Evolutionary conservation across 73 alveolate species (phyloP).

Genomic region (Stentor coeruleus): DNA sequence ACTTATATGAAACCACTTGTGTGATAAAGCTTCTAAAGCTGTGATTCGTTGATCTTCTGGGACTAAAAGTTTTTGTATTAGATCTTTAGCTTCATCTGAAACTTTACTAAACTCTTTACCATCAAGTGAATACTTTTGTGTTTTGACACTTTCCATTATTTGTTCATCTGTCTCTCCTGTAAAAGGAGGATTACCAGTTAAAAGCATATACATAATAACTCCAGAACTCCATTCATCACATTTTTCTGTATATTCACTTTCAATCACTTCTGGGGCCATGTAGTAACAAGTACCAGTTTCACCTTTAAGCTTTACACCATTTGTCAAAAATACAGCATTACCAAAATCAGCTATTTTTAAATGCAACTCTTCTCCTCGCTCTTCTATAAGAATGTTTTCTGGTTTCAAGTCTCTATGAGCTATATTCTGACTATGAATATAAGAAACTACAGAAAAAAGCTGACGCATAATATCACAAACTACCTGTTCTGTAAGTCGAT

Average conservation of each 20-base stretch:
- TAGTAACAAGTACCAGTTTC: conserved; percentile 82
- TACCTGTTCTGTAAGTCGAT: background rate
- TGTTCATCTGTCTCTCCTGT: conserved; percentile 57
- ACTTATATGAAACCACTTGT: background rate
- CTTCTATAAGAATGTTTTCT: conserved; percentile 48
- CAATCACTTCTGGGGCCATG: conserved; percentile 89
- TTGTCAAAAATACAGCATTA: conserved; percentile 59
- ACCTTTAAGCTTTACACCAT: conserved; percentile 56
- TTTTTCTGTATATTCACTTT: conserved; percentile 63
- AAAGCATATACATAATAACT: conserved; percentile 61
- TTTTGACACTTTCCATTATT: conserved; percentile 50
- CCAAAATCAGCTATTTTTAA: conserved; percentile 43
- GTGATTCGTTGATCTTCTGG: background rate
- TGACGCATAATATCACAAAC: conserved; percentile 35
- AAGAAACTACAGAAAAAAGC: conserved; percentile 44
- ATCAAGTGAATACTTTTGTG: conserved; percentile 21
- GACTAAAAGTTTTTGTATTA: conserved; percentile 34
- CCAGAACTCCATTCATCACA: conserved; percentile 92
- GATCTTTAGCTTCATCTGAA: conserved; percentile 55
- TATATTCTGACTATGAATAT: conserved; percentile 47
- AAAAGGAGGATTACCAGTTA: conserved; percentile 78
- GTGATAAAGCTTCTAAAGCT: conserved; percentile 9
- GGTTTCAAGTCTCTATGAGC: conserved; percentile 62
- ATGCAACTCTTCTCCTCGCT: conserved; percentile 18
- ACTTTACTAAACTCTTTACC: conserved; percentile 42